Conservation (phyloP, 1,284 basidiomycete genomes). For the Rhodotorula glutinis region DNA sequence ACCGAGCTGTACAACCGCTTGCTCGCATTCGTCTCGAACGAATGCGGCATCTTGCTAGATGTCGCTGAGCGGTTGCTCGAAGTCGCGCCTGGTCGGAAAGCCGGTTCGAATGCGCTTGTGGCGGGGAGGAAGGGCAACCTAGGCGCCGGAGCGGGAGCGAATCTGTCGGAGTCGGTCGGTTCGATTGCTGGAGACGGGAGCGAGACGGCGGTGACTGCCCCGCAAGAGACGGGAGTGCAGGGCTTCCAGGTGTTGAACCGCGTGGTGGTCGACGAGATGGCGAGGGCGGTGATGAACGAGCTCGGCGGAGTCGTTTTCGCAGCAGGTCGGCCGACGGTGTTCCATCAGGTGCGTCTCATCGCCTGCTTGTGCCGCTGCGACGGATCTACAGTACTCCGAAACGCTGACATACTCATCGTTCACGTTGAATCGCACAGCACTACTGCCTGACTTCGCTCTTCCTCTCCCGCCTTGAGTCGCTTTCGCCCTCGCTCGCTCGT, state of each 20-base stretch:
- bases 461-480: conserved; percentile 73
- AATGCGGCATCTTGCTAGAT: conserved; percentile 66
- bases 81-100: not conserved
- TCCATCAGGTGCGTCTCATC: conserved; percentile 55
- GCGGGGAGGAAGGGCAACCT: not conserved
- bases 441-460: conserved; percentile 80
- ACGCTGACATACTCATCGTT: not conserved
- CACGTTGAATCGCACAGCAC: conserved; percentile 57
- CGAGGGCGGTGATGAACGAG: conserved; percentile 73
- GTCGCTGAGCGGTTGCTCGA: conserved; percentile 59
- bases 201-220: not conserved
- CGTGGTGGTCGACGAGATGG: conserved; percentile 82
- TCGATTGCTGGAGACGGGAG: no score
- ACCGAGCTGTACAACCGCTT: conserved; percentile 74
- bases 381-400: conserved; percentile 40
- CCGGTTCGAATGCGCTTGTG: no score
- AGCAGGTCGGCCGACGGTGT: conserved; percentile 81
- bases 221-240: conserved; percentile 21
- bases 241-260: conserved; percentile 76
- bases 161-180: no score
- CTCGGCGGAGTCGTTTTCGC: conserved; percentile 80
- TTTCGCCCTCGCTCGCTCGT: conserved; percentile 71
- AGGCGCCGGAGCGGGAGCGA: no score
- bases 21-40: conserved; percentile 71
- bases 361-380: not conserved